Evolutionary conservation across 202 grass and related monocot species (phyloP), one percentile per base, ranked within the genome.

Genomic region (Carex arenaria): DNA sequence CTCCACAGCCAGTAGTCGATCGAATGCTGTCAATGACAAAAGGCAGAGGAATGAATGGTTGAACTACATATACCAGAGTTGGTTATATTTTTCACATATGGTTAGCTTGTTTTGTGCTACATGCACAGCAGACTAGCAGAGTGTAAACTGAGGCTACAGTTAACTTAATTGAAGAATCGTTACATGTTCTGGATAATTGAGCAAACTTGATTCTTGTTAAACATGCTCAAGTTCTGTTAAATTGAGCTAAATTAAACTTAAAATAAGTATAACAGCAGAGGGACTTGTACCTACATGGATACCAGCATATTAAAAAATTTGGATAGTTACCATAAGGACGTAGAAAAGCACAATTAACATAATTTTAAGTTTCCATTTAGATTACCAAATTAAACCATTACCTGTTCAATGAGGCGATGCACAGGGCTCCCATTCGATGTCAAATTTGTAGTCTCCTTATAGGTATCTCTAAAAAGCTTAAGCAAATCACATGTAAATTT

Each of bases 361-460:
- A 14, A 10, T 34, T 28, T 3, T 7, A 57, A 36, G 72, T 56
- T n/a, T 3, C 7, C 51, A 77, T 31, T 57, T 14, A 10, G 17
- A 59, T 18, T 59, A 28, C 6, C 17, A 57, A 18, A 31, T 76
- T 47, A 43, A 54, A 79, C 79, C 71, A 82, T 23, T 52, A 97
- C 96, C 96, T 99, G 96, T 73, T 95, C 96, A 67, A 99, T 92
- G 80, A 99, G 91, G 53, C 96, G 82, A 87, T 95, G 96, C 83
- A 99, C 93, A 72, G 96, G 96, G 83, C 96, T 99, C 78, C 96
- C 96, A 65, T 99, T 99, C 78, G 96, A 99, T 63, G 96, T 99
- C 85, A 99, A 85, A 82, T 99, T 99, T 23, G 80, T 19, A 8
- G 96, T 99, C 64, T 92, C 81, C 57, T 83, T 90, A 40, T 94